phyloP scores from a whole-genome alignment of 192 early-diverging fungal species.

The Haplosporangium gracile region DNA sequence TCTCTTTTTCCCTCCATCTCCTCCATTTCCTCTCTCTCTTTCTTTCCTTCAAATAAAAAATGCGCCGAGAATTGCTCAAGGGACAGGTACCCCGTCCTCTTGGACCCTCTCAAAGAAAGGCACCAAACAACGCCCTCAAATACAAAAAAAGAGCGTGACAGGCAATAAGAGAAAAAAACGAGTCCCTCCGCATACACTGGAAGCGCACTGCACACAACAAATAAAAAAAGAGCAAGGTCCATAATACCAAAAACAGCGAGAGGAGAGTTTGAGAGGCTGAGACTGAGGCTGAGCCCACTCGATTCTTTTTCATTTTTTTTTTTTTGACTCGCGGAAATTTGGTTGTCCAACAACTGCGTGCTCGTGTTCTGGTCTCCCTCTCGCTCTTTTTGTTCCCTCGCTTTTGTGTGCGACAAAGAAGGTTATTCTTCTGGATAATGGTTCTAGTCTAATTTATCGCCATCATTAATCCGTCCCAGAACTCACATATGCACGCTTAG shows the following conservation, averaged over 20 bases:
- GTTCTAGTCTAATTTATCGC: neutral
- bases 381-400: neutral
- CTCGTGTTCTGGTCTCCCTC: no score
- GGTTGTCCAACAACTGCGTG: no score
- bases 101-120: no score
- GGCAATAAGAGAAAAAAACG: neutral
- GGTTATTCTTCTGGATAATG: no score
- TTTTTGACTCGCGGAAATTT: neutral
- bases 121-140: no score
- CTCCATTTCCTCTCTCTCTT: neutral
- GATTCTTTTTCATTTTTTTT: neutral
- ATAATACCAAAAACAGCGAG: neutral
- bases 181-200: neutral
- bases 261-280: neutral
- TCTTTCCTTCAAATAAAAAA: neutral
- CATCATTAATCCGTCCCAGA: neutral
- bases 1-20: neutral
- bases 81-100: no score
- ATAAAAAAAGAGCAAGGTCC: neutral
- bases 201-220: neutral
- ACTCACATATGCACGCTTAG: neutral
- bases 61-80: neutral
- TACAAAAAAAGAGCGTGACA: neutral
- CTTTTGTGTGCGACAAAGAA: neutral
- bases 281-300: neutral